phyloP scores from a whole-genome alignment of 169 alveolate genomes.

The Eimeria maxima region DNA sequence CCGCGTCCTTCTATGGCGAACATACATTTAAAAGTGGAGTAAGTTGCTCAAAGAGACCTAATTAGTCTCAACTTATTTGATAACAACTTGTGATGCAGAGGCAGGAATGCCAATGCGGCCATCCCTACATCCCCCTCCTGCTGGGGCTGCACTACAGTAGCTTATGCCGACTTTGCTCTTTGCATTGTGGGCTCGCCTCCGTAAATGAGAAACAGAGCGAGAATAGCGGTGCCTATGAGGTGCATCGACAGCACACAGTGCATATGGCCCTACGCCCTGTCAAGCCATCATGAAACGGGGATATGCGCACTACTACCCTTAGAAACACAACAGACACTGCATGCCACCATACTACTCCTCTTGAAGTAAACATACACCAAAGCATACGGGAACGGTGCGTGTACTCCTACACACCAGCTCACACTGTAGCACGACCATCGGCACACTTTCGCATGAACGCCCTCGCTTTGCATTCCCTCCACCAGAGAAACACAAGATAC shows the following conservation, averaged over 20 bases:
- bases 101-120: not conserved
- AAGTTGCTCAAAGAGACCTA: not conserved
- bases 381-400: not conserved
- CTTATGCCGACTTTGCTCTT: not conserved
- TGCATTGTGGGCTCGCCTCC: not conserved
- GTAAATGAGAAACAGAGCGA: not conserved
- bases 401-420: not conserved
- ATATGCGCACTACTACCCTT: not conserved
- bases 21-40: not conserved
- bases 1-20: not conserved
- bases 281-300: no score
- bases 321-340: not conserved
- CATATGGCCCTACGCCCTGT: not conserved
- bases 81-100: not conserved
- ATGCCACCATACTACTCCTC: not conserved
- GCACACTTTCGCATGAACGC: not conserved
- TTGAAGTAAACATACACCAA: not conserved
- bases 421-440: not conserved
- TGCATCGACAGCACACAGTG: conserved; percentile 3
- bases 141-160: not conserved
- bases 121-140: not conserved
- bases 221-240: not conserved
- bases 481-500: not conserved
- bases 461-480: not conserved
- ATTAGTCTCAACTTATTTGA: not conserved